phyloP scores from a whole-genome alignment of 495 filamentous ascomycete species.

The Talaromyces proteolyticus region DNA sequence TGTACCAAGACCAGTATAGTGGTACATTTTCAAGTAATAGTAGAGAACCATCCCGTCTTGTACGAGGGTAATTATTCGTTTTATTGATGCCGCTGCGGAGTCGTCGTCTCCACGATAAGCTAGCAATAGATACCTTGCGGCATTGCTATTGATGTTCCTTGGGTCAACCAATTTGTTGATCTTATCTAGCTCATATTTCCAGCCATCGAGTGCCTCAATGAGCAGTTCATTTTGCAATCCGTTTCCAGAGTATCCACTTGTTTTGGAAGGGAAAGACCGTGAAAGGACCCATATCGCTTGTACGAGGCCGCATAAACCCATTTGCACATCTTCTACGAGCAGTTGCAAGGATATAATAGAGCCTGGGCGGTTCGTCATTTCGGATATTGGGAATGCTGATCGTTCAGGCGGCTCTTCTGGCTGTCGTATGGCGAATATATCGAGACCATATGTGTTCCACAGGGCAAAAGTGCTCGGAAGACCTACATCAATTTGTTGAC shows the following conservation, averaged over 20 bases:
- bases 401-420: neutral
- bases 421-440: slow-evolving; percentile 1
- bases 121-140: slow-evolving; percentile 1
- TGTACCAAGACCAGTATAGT: neutral
- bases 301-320: neutral
- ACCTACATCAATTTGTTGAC: neutral
- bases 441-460: slow-evolving; percentile 5
- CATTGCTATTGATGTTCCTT: neutral
- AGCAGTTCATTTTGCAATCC: neutral
- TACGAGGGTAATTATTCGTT: neutral
- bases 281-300: neutral
- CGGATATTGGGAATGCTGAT: neutral
- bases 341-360: neutral
- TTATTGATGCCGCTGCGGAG: neutral
- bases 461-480: neutral
- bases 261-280: neutral
- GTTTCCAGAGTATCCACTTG: neutral
- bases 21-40: slow-evolving; percentile 4
- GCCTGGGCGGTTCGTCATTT: neutral
- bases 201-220: neutral
- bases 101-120: slow-evolving; percentile 3
- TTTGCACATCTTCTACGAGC: slow-evolving; percentile 2
- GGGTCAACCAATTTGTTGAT: neutral
- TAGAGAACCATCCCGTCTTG: slow-evolving; percentile 6
- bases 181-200: slow-evolving; percentile 3